A percentile compares a stretch with the other conserved stretches of the same genome.
Conservation (phyloP, 169 alveolate species). For the Plasmodium gallinaceum region DNA sequence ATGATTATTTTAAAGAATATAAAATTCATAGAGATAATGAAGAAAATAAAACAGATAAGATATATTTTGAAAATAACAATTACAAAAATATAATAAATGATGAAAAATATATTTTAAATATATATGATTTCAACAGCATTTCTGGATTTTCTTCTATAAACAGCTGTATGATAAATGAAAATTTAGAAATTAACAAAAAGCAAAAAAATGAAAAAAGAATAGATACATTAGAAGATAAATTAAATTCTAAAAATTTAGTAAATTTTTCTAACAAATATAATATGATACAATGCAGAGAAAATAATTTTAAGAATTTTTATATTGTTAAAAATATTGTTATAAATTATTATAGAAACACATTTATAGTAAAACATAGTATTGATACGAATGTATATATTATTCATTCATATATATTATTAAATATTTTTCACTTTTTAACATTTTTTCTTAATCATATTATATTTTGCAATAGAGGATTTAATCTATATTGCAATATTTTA, state of each 20-base stretch:
- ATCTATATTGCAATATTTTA: constrained; percentile 36
- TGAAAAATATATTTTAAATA: constrained; percentile 18
- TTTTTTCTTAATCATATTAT: constrained; percentile 43
- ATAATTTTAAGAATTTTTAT: constrained; percentile 37
- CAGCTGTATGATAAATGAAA: constrained; percentile 14
- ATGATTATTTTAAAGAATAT: constrained; percentile 6
- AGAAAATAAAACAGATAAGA: neutral
- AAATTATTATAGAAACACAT: constrained; percentile 28
- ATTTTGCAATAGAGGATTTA: constrained; percentile 60
- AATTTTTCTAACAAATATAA: neutral
- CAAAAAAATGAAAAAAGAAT: constrained; percentile 24
- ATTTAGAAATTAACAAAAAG: constrained; percentile 19
- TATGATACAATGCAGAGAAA: constrained; percentile 1
- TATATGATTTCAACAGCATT: constrained; percentile 6
- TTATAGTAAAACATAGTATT: constrained; percentile 47
- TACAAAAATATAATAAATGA: neutral
- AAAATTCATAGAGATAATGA: neutral
- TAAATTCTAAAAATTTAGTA: constrained; percentile 1
- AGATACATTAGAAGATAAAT: constrained; percentile 15
- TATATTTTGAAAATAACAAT: neutral
- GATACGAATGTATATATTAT: constrained; percentile 56
- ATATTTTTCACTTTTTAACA: constrained; percentile 28
- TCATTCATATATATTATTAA: constrained; percentile 36
- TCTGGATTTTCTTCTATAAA: constrained; percentile 49
- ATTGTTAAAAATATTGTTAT: constrained; percentile 30